Evolutionary conservation across 208 protist species (phyloP).

Genomic region (Wallacemonas sp.): DNA sequence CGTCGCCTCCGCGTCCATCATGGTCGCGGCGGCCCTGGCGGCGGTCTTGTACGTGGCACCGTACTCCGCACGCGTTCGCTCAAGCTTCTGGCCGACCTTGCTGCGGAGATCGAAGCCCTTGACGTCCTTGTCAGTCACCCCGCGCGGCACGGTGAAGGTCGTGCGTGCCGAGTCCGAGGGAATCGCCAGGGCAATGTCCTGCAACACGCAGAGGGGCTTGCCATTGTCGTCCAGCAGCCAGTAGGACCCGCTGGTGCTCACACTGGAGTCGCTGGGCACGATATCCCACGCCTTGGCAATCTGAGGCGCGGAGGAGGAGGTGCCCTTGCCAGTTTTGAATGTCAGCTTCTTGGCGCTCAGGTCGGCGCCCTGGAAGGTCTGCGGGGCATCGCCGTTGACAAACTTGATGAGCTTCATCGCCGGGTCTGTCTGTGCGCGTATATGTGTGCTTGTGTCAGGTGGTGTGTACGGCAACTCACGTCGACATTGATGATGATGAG

Average conservation of each 20-base stretch:
- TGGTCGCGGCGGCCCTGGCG: conserved; percentile 41
- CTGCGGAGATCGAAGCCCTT: conserved; percentile 68
- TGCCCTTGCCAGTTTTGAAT: conserved; percentile 25
- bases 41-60: conserved; percentile 75
- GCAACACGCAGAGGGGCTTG: conserved; percentile 59
- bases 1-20: conserved; percentile 75
- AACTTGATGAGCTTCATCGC: conserved; percentile 82
- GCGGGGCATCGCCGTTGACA: conserved; percentile 73
- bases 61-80: conserved; percentile 65
- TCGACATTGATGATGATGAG: no score
- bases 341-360: conserved; percentile 38
- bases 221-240: conserved; percentile 75
- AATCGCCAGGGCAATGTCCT: conserved; percentile 48
- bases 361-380: conserved; percentile 44
- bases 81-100: conserved; percentile 67
- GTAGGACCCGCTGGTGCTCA: conserved; percentile 33
- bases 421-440: background rate
- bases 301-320: conserved; percentile 6
- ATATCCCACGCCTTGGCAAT: conserved; percentile 41
- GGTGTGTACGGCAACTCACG: no score
- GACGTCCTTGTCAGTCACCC: conserved; percentile 45
- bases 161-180: conserved; percentile 26
- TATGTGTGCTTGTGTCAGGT: no score
- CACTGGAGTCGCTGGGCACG: conserved; percentile 6
- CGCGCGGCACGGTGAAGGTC: conserved; percentile 28